Base-by-base conservation (phyloP, 257 asterid species). In the Fraxinus excelsior region DNA sequence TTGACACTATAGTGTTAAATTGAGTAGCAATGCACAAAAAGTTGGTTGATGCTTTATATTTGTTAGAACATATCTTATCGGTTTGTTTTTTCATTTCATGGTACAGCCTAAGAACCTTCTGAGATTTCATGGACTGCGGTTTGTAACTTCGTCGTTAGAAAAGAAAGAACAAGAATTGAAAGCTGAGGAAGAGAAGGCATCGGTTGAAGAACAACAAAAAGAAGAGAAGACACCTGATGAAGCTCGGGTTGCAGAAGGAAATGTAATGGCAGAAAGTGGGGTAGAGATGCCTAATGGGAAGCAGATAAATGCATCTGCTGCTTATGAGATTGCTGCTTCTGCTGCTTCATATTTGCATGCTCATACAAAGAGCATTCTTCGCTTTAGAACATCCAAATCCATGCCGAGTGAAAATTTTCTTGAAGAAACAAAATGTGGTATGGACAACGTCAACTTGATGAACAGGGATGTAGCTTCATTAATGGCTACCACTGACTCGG, bases 141-240 rank as follows among this genome's bases (percentile, higher is more conserved):
- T 87, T 18, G 91, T 96, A 74, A 93, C 96, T 62, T 96, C 99
- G 0, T 96, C 99, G 0, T 10, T 90, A 42, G 98, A 91, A 87
- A 96, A 90, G 88, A 95, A 87, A 84, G 92, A 95, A 26, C 92
- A 85, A 70, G 90, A 84, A 1, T 14, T 75, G 77, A 91, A 82
- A 58, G 82, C 81, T 23, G 96, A 91, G 67, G 88, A 79, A 75
- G 94, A 86, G 83, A 87, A 83, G 84, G 44, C 65, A 64, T 71
- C 86, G 32, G 77, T 81, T 16, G 85, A 76, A 78, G 91, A 85
- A 37, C 83, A 79, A 62, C 82, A 56, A 49, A 75, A 71, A 7
- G 84, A 68, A 65, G 86, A 19, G 68, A 79, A 70, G 58, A 32
- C 67, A 38, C 81, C 78, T 49, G 72, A 53, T 3, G 79, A 81